Evolutionary conservation across 148 eudicot species (phyloP).

Genomic region (Chenopodium formosanum): DNA sequence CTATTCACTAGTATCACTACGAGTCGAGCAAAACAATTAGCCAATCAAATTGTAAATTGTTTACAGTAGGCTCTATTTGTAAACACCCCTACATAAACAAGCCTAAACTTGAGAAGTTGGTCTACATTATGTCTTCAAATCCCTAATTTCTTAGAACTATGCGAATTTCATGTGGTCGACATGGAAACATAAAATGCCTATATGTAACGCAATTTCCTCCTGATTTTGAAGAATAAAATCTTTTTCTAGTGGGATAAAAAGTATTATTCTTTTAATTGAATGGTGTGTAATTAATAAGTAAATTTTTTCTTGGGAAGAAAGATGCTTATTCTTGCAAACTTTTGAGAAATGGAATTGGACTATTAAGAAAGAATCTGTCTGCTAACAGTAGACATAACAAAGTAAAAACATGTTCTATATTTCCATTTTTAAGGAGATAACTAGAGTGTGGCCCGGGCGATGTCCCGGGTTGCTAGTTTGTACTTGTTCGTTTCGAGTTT

Average conservation of each 20-base stretch:
- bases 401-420: constrained; percentile 10
- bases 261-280: not conserved
- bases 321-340: constrained; percentile 27
- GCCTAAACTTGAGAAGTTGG: not conserved
- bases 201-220: not conserved
- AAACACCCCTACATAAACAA: not conserved
- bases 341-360: constrained; percentile 32
- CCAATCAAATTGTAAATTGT: too few relatives aligned
- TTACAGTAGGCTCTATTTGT: too few relatives aligned
- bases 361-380: constrained; percentile 32
- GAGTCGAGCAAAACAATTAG: too few relatives aligned
- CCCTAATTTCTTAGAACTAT: not conserved
- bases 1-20: too few relatives aligned
- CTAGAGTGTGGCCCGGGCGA: too few relatives aligned
- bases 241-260: not conserved
- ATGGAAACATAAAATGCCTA: not conserved
- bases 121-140: constrained; percentile 1
- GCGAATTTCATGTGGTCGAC: not conserved
- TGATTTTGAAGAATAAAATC: constrained; percentile 19
- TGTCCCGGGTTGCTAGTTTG: too few relatives aligned
- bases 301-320: constrained; percentile 14
- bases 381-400: constrained; percentile 34
- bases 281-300: constrained; percentile 6
- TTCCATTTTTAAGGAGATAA: not conserved
- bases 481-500: too few relatives aligned